These are phyloP conservation scores for Coniochaeta hoffmannii DNA, from an alignment of 2,329 filamentous ascomycete species.

Conservation along the genomic window DNA sequence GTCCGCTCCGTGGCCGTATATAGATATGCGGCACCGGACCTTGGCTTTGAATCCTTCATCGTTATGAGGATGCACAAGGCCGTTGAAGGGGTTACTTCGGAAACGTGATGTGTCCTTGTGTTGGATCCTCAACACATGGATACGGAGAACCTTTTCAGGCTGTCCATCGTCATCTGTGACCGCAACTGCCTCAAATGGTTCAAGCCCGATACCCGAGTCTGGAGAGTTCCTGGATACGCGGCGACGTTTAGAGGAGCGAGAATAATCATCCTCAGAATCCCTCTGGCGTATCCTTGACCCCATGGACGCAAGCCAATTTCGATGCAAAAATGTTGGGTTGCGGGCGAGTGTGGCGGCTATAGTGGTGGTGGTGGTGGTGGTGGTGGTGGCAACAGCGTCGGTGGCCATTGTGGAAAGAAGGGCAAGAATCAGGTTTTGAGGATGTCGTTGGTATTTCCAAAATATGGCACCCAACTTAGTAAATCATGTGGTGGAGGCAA, in stretches of 20 bases:
- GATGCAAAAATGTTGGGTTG: slow-evolving; percentile 46
- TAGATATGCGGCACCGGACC: slow-evolving; percentile 35
- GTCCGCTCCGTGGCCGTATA: slow-evolving; percentile 31
- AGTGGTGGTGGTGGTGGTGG: too few species aligned
- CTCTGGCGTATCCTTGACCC: slow-evolving; percentile 31
- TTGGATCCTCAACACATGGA: slow-evolving; percentile 45
- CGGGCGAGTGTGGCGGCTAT: slow-evolving; percentile 43
- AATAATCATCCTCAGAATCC: slow-evolving; percentile 28
- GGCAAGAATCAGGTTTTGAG: not conserved
- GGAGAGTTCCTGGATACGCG: slow-evolving; percentile 33
- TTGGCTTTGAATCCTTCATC: slow-evolving; percentile 26
- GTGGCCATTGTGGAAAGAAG: not conserved
- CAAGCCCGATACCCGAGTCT: not conserved
- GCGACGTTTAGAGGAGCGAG: slow-evolving; percentile 41
- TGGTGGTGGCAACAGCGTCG: too few species aligned
- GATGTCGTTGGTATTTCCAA: too few species aligned
- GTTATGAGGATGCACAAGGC: slow-evolving; percentile 24
- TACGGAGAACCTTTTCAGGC: slow-evolving; percentile 34
- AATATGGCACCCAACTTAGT: not conserved
- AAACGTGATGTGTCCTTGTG: slow-evolving; percentile 38
- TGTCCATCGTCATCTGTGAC: slow-evolving; percentile 13
- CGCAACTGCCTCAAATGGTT: slow-evolving; percentile 19
- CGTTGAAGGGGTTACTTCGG: slow-evolving; percentile 28
- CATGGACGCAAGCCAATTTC: slow-evolving; percentile 43
- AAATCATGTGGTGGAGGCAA: not conserved